Evolutionary conservation across 208 protist genomes (phyloP).

Genomic region (Trichomonas vaginalis): DNA sequence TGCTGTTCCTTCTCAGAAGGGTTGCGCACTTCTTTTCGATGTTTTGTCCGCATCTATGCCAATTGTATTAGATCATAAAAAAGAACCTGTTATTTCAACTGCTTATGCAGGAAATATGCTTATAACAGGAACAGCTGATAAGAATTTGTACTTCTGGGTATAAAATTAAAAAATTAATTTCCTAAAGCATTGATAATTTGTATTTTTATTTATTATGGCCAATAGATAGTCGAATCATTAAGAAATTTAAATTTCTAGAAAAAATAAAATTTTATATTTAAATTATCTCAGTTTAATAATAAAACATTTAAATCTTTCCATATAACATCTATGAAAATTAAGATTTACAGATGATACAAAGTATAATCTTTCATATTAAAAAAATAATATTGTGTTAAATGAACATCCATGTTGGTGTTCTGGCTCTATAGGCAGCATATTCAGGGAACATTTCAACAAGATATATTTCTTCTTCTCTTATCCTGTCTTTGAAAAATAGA

Average conservation of each 20-base stretch:
- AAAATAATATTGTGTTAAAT: background rate
- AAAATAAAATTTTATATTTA: too few species aligned
- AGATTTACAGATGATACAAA: too few species aligned
- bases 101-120: background rate
- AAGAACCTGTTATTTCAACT: background rate
- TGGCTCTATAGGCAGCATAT: background rate
- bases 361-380: too few species aligned
- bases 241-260: too few species aligned
- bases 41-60: too few species aligned
- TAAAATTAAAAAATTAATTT: too few species aligned
- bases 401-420: background rate
- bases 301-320: too few species aligned
- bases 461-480: background rate
- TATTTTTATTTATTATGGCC: too few species aligned
- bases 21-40: background rate
- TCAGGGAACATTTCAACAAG: background rate
- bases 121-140: background rate
- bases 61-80: background rate
- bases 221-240: too few species aligned
- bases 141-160: background rate
- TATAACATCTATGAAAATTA: too few species aligned
- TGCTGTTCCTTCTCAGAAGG: background rate
- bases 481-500: background rate
- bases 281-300: too few species aligned
- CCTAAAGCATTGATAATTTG: too few species aligned